phyloP scores from a whole-genome alignment of 2,329 filamentous ascomycete genomes.

The Paraphoma chrysanthemicola region DNA sequence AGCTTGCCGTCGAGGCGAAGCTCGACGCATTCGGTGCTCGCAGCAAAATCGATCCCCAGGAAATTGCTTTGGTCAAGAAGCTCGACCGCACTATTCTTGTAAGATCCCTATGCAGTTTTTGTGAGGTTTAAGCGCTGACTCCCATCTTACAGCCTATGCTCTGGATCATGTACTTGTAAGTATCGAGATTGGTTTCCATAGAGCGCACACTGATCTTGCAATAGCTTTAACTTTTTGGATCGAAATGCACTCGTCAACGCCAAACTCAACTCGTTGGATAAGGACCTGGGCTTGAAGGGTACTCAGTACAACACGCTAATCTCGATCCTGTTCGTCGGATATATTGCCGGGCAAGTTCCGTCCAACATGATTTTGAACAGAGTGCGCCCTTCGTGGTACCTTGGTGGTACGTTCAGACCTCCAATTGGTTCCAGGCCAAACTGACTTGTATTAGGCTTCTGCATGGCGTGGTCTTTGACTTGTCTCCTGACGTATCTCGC shows the following conservation, averaged over 20 bases:
- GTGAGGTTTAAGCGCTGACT: not conserved
- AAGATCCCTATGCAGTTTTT: conserved; percentile 40
- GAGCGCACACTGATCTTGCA: too few relatives aligned
- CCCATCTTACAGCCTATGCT: conserved; percentile 6
- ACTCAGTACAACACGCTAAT: conserved; percentile 18
- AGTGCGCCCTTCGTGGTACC: conserved; percentile 9
- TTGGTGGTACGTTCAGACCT: not conserved
- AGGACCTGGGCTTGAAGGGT: conserved; percentile 10
- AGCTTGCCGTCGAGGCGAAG: not conserved
- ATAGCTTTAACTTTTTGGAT: conserved; percentile 19
- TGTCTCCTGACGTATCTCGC: conserved; percentile 6
- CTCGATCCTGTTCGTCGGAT: conserved; percentile 12
- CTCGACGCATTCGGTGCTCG: conserved; percentile 12
- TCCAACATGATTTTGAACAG: conserved; percentile 6
- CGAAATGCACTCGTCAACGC: conserved; percentile 16
- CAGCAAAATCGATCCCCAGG: conserved; percentile 15
- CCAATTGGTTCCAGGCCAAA: not conserved
- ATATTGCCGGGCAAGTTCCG: conserved; percentile 11
- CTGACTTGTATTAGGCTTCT: not conserved
- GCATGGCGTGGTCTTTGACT: not conserved
- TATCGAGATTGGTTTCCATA: not conserved
- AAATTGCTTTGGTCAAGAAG: conserved; percentile 20
- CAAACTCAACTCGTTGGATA: conserved; percentile 9
- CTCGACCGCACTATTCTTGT: conserved; percentile 15
- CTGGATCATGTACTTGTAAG: conserved; percentile 8